Base-by-base conservation (phyloP, 1,284 basidiomycete species). In the Takashimella koratensis region DNA sequence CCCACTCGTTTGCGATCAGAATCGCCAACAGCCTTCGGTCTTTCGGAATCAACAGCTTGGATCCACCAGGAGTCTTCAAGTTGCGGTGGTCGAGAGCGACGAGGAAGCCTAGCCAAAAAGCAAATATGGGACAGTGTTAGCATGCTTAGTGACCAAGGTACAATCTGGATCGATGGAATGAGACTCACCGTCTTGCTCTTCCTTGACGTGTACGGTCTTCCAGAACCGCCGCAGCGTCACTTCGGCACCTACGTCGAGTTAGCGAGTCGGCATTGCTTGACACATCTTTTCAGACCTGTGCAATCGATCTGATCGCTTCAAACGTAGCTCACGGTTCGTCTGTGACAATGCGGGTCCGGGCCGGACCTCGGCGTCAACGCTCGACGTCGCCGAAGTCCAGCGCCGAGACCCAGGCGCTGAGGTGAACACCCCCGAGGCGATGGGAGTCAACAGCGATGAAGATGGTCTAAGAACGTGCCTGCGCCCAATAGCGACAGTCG, bases 1-100 rank as follows among this genome's bases (percentile, higher is more conserved):
- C 90, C 95, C 95, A 98, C 78, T 98, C 95, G 54, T 87, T 83
- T 10, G 93, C 94, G 61, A 98, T 86, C 53, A 97, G 80, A 1
- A 87, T 80, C 1, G 95, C 93, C 19, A 89, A 79, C 27, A 95
- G 72, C 44, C 80, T 76, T 63, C 90, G 87, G 54, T 84, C 79
- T 39, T 77, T 74, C 0, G 93, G 93, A 16, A 98, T 69, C 23
- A 85, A 70, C 26, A 98, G 77, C 5, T 80, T 80, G 36, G 85
- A 83, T 5, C 94, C 93, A 0, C 79, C 81, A 0, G 95, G 93
- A 16, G 95, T 98, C 72, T 89, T 92, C 52, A 98, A 80, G 0
- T 88, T 79, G 23, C 92, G 84, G 57, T 84, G 82, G 78, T 98
- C 95, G 46, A 98, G 81, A 4, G 86, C 87, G 41, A 98, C 81